Base-by-base conservation (phyloP, 179 eudicot species). In the Spinacia oleracea region DNA sequence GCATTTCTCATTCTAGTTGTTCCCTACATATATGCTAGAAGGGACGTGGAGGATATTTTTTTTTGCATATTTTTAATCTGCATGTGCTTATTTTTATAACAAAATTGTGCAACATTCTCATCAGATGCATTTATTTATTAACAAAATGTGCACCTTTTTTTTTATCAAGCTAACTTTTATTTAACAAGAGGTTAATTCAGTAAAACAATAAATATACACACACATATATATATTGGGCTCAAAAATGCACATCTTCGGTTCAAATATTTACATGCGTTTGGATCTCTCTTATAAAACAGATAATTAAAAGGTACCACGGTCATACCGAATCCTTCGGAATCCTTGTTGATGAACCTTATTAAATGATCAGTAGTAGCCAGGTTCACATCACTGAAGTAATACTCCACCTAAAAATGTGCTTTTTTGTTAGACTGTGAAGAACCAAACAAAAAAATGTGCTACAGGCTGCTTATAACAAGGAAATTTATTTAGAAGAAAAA, bases 351-450 rank as follows among this genome's bases (percentile, higher is more conserved):
- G 84, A 86, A 89, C 86, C 85, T 86, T 82, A 93, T 90, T 55
- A 95, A 77, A 83, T 93, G 97, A 81, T 93, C 98, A n/a, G 98
- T 95, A 48, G 98, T 95, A 70, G 95, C 98, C 89, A 95, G 85
- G 84, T 95, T 95, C 78, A 95, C 81, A 82, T 95, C 98, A 86
- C 98, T 95, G 88, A 95, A 95, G 85, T 95, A 95, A 81, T 87
- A 95, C 88, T 95, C 98, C 80, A 95, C 98, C 98, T 94, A 83
- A n/a, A 70, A 32, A 73, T 16, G 45, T 43, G 45, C 42, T 14
- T 46, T 40, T 51, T 72, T 56, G 71, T 48, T 21, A 72, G 76
- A 55, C 38, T 56, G 38, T 48, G 32, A 46, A 56, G 34, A 77
- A 2, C 23, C 46, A 59, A 4, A 7, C 50, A 3, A 73, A 67